Evolutionary conservation across 2,329 filamentous ascomycete species (phyloP), one percentile per base, ranked within the genome.

Genomic region (Plenodomus biglobosus): DNA sequence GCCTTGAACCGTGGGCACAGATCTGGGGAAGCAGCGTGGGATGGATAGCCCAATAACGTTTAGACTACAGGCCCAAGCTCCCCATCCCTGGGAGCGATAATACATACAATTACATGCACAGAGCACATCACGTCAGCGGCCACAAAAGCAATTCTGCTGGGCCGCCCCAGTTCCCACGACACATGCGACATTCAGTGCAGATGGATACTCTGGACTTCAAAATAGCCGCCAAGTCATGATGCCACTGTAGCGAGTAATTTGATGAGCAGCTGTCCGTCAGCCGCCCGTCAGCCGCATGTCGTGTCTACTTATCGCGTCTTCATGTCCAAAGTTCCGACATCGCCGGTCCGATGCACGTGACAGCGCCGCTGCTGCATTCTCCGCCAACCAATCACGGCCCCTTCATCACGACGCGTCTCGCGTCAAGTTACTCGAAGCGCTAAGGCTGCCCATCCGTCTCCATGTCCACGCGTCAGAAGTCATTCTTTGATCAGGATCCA

Each of bases 401-500:
- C 42, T 32, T 19, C 38, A 13, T n/a, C 56, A 42, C 50, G 52
- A 50, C 54, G 52, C 58, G 52, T 59, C 42, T 35, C 51, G 57
- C 52, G 52, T 50, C 45, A 48, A 35, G 38, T 42, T 39, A 45
- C 42, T 32, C 36, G 16, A 38, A 30, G 42, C 44, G 39, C 35
- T 22, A 19, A 44, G 42, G 38, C 44, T 38, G 20, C 53, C 48
- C 40, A 49, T 36, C 45, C 47, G 50, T 57, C 63, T 55, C 56
- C 48, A 78, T 77, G 75, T 71, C 75, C 50, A 72, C 69, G 44
- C 74, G 74, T 52, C 78, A 78, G 54, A 77, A 74, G 62, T 77
- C 76, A 52, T 80, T 80, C 68, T 79, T 79, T 61, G 76, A 80
- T 50, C 74, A 78, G 60, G 65, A 76, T 42, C 68, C 68, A 50